Evolutionary conservation across 495 filamentous ascomycete genomes (phyloP), one percentile per base, ranked within the genome.

Genomic region (Lophiotrema nucula): DNA sequence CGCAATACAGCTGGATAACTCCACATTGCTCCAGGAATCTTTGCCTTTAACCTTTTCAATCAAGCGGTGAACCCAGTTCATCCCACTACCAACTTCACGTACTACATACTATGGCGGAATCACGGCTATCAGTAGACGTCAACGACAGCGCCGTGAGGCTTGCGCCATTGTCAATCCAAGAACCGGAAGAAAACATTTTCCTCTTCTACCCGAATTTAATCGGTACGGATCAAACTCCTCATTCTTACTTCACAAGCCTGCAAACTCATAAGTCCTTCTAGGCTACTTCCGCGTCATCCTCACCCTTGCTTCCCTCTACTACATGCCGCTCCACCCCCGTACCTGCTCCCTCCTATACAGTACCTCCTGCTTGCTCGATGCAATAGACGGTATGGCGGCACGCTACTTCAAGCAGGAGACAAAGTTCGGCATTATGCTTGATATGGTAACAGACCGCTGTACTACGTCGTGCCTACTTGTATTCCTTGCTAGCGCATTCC

Each of bases 371-470:
- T 79, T 96, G 28, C 83, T 97, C 31, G 92, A 97, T 70, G 92
- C 90, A 26, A 77, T 97, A 42, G 92, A 97, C 67, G 92, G 92
- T 53, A 86, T 88, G 68, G 90, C 90, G 3, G 92, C 92, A 41
- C 87, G 92, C 26, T 79, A 83, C 65, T 92, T 88, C 68, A 78
- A 93, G 56, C 92, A 97, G 73, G 89, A 88, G 1, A 96, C 92
- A 23, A 85, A 85, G 42, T 97, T 96, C 71, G 92, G 92, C 49
- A 92, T 90, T 22, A 90, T 97, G 23, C 76, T 97, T 53, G 92
- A 97, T 72, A 97, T 97, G 92, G 89, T 96, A 52, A 92, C 89
- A n/a, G 88, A 95, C 76, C 86, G 92, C 47, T 96, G 92, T 73
- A 96, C 92, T 6, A 97, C 92, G 10, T 81, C 90, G 18, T 97